A percentile compares a stretch with the other conserved stretches of the same genome.
Evolutionary conservation across 163 green algal species (phyloP).

Genomic region (Dunaliella salina): DNA sequence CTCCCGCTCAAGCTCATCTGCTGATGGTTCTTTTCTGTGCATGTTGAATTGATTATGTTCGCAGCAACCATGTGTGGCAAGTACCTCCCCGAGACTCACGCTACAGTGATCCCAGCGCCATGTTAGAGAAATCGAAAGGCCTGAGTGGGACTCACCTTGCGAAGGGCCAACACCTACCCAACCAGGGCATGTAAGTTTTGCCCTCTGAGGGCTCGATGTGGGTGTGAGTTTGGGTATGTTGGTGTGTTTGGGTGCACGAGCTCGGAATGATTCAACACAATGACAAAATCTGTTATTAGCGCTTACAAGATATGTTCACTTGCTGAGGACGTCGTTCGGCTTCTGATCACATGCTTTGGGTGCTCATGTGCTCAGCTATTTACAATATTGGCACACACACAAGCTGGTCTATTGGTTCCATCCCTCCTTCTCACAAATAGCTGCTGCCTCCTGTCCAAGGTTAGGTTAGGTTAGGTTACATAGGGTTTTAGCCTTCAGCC

Average conservation of each 20-base stretch:
- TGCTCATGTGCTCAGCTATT: background rate
- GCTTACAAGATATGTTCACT: background rate
- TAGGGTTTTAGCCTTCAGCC: too few relatives aligned
- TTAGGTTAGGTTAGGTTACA: too few relatives aligned
- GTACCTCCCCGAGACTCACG: background rate
- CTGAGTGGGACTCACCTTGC: background rate
- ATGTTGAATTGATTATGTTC: background rate
- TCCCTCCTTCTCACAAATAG: too few relatives aligned
- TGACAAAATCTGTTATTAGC: background rate
- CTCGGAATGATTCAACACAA: background rate
- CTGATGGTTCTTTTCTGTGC: too few relatives aligned
- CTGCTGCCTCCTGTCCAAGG: too few relatives aligned
- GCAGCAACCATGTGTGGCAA: conserved; percentile 8
- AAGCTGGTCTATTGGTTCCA: too few relatives aligned
- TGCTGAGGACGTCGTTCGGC: background rate
- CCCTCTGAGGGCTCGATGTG: background rate
- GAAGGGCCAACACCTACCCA: background rate
- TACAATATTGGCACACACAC: too few relatives aligned
- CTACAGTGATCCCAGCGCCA: conserved; percentile 9
- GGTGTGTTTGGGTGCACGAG: background rate
- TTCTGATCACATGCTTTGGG: background rate
- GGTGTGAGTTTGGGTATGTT: background rate
- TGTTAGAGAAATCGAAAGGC: background rate
- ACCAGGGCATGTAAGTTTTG: background rate
- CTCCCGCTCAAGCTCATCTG: too few relatives aligned